Percentiles rank a stretch among this genome's conserved stretches.
Conservation (phyloP, 1,139 yeast genomes). For the Debaryomycetaceae sp. region DNA sequence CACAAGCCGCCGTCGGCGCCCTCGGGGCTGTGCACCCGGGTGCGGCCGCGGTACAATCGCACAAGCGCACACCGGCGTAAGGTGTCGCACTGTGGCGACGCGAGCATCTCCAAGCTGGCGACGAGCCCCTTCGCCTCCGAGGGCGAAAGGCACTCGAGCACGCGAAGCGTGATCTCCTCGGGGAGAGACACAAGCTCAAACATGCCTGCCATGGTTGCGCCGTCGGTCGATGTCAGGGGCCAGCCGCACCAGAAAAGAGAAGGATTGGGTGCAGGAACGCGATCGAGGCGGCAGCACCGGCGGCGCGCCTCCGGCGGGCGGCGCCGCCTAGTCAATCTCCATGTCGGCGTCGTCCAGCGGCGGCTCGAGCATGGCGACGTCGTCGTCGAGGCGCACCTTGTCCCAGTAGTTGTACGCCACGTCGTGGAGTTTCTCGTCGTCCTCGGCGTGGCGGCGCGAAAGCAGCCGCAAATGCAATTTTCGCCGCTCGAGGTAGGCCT, state of each 20-base stretch:
- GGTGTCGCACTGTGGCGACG: conserved; percentile 1
- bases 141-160: conserved; percentile 19
- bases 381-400: conserved; percentile 20
- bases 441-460: conserved; percentile 9
- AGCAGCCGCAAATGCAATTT: conserved; percentile 13
- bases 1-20: neutral
- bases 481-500: conserved; percentile 22
- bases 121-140: conserved; percentile 21
- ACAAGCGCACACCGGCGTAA: no score
- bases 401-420: conserved; percentile 38
- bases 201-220: no score
- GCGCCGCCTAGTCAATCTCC: conserved; percentile 12
- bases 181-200: no score
- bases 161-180: conserved; percentile 21
- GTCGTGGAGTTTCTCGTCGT: conserved; percentile 18
- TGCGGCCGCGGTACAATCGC: no score
- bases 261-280: no score
- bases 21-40: no score
- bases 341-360: no score
- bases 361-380: conserved; percentile 25
- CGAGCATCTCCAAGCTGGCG: conserved; percentile 7
- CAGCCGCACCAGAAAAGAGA: no score
- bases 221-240: no score
- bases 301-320: no score
- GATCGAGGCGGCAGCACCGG: no score